Evolutionary conservation across 441 rosid genomes (phyloP).

Genomic region (Macaranga tanarius): DNA sequence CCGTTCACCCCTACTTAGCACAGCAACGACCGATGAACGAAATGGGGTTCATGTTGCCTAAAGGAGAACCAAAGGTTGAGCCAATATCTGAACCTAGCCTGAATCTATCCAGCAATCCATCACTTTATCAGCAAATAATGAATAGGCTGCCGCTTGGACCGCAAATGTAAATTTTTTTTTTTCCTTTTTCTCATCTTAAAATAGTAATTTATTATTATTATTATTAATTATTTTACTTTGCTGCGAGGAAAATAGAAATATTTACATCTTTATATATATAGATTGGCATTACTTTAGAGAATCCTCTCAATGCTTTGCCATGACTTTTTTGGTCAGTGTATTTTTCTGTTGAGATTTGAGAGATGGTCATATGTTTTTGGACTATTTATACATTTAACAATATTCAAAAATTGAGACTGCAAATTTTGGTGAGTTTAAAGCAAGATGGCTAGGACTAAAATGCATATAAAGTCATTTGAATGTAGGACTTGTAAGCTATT

Average conservation of each 20-base stretch:
- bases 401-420: neutral
- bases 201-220: slow-evolving; percentile 6
- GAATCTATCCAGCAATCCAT: slow-evolving; percentile 47
- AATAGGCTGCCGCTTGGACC: slow-evolving; percentile 82
- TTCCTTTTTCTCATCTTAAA: neutral
- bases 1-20: slow-evolving; percentile 55
- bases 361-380: neutral
- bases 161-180: slow-evolving; percentile 44
- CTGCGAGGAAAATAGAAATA: slow-evolving; percentile 32
- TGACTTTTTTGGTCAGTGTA: neutral
- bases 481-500: too few species aligned
- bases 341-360: neutral
- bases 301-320: neutral
- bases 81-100: slow-evolving; percentile 62
- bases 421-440: too few species aligned
- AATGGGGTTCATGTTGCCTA: slow-evolving; percentile 56
- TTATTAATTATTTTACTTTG: slow-evolving; percentile 12
- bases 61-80: slow-evolving; percentile 77
- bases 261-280: slow-evolving; percentile 26
- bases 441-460: too few species aligned
- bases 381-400: neutral
- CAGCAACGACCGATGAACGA: slow-evolving; percentile 50
- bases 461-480: too few species aligned
- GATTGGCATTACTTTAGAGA: slow-evolving; percentile 21
- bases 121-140: slow-evolving; percentile 76